Evolutionary conservation across 495 filamentous ascomycete species (phyloP), one percentile per base, ranked within the genome.

Genomic region (Margaritispora aquatica): DNA sequence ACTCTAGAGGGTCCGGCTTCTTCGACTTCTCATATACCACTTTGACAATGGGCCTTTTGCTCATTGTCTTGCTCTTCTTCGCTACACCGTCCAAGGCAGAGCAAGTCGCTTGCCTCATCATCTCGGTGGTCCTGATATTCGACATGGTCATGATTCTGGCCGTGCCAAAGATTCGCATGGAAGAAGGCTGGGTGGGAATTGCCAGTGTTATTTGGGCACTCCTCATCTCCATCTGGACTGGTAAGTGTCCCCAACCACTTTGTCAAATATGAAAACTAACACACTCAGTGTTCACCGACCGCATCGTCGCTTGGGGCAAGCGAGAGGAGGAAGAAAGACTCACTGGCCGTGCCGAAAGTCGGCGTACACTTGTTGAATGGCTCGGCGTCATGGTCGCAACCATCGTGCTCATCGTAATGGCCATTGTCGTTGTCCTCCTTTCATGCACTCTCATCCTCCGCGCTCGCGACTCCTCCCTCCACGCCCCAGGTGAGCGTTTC

Each of bases 161-260:
- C 1, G 87, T 95, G 0, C 74, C 82, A 22, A 81, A 79, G 48
- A 77, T 93, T 46, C 80, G 94, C 11, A 72, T 83, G 21, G 92
- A 96, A 74, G 94, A 96, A 74, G 84, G 90, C 23, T 92, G 89
- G 88, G 88, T 92, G 3, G 94, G 94, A 5, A 88, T 94, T 55
- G 89, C 81, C 7, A 90, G 87, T 22, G 87, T 94, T 2, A 70
- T 90, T 41, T 96, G 92, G 89, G 84, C 84, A 36, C 75, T 78
- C 9, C 46, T 86, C 24, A 84, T 92, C 26, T 74, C 79, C 23
- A 58, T 79, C 47, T 91, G 85, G 79, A 83, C 79, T 59, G 38
- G 38, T 44, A 44, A 15, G 38, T 10, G 19, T n/a, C 38, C 19
- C 38, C 2, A n/a, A n/a, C 19, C 10, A 15, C 10, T 5, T 34